Evolutionary conservation across 2,329 filamentous ascomycete species (phyloP).

Genomic region (Ciborinia camelliae): DNA sequence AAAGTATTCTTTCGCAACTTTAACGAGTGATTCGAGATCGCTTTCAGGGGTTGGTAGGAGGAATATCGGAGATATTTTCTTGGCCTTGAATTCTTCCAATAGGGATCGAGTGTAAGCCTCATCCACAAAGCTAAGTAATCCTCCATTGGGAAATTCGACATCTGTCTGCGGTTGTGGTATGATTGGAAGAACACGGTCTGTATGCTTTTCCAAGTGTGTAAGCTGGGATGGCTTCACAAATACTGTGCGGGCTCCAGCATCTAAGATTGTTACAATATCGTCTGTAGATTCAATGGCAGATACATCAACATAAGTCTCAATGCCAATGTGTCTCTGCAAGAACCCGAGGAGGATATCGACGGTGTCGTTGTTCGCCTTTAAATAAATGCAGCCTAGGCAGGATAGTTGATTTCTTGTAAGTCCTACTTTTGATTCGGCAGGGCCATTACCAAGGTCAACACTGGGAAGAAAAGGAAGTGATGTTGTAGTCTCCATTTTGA

Average conservation of each 20-base stretch:
- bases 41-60: constrained; percentile 23
- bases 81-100: constrained; percentile 29
- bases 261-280: constrained; percentile 75
- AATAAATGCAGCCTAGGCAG: constrained; percentile 57
- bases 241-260: constrained; percentile 79
- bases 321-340: constrained; percentile 49
- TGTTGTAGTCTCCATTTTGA: constrained; percentile 60
- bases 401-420: constrained; percentile 56
- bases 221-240: constrained; percentile 75
- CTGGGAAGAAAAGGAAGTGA: constrained; percentile 61
- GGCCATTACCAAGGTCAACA: constrained; percentile 50
- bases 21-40: constrained; percentile 26
- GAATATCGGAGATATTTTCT: constrained; percentile 36
- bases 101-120: constrained; percentile 39
- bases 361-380: constrained; percentile 45
- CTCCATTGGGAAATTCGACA: constrained; percentile 34
- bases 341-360: constrained; percentile 40
- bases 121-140: constrained; percentile 39
- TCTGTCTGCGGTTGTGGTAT: constrained; percentile 26
- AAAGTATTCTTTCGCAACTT: constrained; percentile 28
- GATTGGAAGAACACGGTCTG: constrained; percentile 53
- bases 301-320: constrained; percentile 72
- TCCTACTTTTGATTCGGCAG: constrained; percentile 50
- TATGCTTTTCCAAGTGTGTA: constrained; percentile 53
- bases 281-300: constrained; percentile 64